Conservation (phyloP, 2,329 filamentous ascomycete genomes). For the Trichothecium roseum region DNA sequence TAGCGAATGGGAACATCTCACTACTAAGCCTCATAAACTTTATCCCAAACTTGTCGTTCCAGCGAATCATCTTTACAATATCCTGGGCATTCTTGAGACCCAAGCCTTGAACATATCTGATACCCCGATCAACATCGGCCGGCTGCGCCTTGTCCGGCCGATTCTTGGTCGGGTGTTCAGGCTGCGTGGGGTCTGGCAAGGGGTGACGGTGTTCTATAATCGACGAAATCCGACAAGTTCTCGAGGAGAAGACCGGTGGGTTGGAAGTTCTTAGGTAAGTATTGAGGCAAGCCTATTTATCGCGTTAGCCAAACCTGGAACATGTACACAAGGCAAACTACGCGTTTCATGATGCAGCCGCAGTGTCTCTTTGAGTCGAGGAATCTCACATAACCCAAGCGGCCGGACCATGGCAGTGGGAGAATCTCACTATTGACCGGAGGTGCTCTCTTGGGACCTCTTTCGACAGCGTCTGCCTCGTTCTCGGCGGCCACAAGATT, state of each 20-base stretch:
- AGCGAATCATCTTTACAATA: slow-evolving; percentile 73
- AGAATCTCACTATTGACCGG: slow-evolving; percentile 75
- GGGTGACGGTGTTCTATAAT: slow-evolving; percentile 85
- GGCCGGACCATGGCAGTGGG: slow-evolving; percentile 82
- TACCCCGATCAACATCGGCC: slow-evolving; percentile 55
- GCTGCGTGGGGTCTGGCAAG: slow-evolving; percentile 61
- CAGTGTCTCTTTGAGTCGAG: not conserved
- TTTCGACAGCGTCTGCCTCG: slow-evolving; percentile 16
- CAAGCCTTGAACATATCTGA: slow-evolving; percentile 63
- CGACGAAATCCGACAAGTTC: slow-evolving; percentile 83
- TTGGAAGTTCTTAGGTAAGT: slow-evolving; percentile 78
- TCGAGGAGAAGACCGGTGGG: slow-evolving; percentile 79
- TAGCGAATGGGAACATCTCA: slow-evolving; percentile 96
- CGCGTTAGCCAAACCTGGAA: too few species aligned
- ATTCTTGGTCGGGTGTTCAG: slow-evolving; percentile 77
- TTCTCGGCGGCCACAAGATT: slow-evolving; percentile 11
- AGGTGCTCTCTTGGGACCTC: slow-evolving; percentile 48
- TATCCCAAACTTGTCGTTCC: slow-evolving; percentile 89
- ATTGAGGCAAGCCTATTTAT: slow-evolving; percentile 66
- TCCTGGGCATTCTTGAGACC: slow-evolving; percentile 77
- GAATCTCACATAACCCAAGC: slow-evolving; percentile 69
- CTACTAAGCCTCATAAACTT: slow-evolving; percentile 87
- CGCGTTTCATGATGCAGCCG: not conserved
- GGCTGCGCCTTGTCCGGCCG: slow-evolving; percentile 66
- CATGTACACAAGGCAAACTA: too few species aligned